Base-by-base conservation (phyloP, 805 yeast genomes). In the Saccharomycopsis sp. region DNA sequence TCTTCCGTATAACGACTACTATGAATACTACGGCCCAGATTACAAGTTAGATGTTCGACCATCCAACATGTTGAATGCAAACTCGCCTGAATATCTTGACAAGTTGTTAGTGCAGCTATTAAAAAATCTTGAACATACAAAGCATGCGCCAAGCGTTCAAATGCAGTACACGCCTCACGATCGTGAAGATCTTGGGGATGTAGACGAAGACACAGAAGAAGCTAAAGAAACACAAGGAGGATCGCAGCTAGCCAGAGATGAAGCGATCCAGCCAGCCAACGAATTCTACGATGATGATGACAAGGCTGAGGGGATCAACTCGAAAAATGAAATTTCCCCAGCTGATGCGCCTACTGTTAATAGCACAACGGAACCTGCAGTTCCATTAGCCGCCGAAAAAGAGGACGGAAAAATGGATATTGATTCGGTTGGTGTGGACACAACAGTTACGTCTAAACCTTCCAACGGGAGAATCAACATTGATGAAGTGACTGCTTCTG, bases 1-100 rank as follows among this genome's bases (percentile, higher is more conserved):
- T 65, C 74, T 92, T 38, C 97, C 97, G 2, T 92, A 90, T 77
- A 92, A 93, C 71, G 98, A 93, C 71, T 93, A 93, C 75, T 93
- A 89, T 74, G 98, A 93, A 73, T 93, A 93, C 75, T 93, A 87
- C 72, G 98, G 97, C 0, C 99, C 99, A 2, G 97, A 93, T 74
- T 93, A 93, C 72, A 86, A 90, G 71, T 79, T 93, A 61, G 97
- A 93, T 69, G 99, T 93, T 54, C 80, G 97, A 64, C 96, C 97
- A 12, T 87, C 96, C 12, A 93, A 93, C 73, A 93, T 93, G 98
- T 89, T 87, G 75, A 93, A 93, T 73, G 97, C 97, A 55, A 93
- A 93, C 73, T 83, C 93, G 23, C 93, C 96, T 23, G 97, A 92
- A 71, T 93, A 91, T 69, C 77, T 93, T 66, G 89, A 90, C 72